These are phyloP conservation scores for Melampsora americana DNA, from an alignment of 1,284 basidiomycete genomes.

Conservation along the genomic window DNA sequence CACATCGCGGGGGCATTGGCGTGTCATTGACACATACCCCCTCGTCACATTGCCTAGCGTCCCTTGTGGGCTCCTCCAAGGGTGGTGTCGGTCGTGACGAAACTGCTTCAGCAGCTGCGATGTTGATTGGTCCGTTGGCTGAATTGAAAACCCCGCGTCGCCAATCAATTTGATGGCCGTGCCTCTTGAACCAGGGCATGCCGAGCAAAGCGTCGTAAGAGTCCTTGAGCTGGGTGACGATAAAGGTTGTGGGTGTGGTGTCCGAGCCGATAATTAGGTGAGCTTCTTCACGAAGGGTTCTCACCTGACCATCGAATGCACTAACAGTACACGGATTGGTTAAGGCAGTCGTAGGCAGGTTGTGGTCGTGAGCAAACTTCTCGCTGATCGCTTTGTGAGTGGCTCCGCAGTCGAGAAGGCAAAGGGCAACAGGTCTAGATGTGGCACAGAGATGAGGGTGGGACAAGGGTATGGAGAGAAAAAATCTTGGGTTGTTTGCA, in stretches of 20 bases:
- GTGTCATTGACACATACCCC: conserved; percentile 4
- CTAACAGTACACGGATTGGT: not conserved
- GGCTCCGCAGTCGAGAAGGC: not conserved
- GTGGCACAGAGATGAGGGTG: not conserved
- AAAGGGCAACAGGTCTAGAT: not conserved
- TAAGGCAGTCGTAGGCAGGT: not conserved
- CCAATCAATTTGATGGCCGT: conserved; percentile 3
- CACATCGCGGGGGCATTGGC: not conserved
- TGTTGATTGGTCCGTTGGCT: not conserved
- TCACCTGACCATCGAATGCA: not conserved
- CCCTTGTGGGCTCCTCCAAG: conserved; percentile 3
- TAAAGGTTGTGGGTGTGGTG: conserved; percentile 2
- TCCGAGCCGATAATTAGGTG: not conserved
- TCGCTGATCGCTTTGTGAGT: not conserved
- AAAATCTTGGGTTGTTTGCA: not conserved
- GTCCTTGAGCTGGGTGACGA: conserved; percentile 11
- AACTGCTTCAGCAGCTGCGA: conserved; percentile 2
- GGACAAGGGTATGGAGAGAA: not conserved
- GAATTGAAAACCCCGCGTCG: not conserved
- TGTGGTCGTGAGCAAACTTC: no score
- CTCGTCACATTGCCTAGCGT: conserved; percentile 8
- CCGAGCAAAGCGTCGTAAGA: conserved; percentile 15
- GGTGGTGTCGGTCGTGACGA: conserved; percentile 3
- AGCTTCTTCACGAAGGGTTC: not conserved
- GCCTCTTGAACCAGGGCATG: conserved; percentile 11